Percentiles rank a stretch among this genome's conserved stretches.
These are phyloP conservation scores for Metschnikowia vanudenii DNA, from an alignment of 805 yeast species.

Conservation along the genomic window DNA sequence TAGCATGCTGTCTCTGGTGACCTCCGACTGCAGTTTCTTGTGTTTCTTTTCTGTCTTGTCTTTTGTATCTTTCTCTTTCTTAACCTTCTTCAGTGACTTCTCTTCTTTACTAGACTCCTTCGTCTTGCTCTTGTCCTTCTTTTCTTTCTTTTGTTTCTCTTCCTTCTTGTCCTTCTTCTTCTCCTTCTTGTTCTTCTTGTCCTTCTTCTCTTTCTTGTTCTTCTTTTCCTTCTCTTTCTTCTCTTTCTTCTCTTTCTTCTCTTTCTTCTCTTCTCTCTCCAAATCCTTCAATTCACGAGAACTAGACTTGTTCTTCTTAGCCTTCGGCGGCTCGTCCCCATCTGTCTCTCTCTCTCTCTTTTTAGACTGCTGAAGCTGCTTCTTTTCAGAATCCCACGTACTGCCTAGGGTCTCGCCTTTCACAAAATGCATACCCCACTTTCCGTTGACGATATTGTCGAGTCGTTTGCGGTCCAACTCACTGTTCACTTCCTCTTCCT, in stretches of 20 bases:
- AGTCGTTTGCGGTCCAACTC: constrained; percentile 68
- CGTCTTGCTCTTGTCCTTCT: constrained; percentile 12
- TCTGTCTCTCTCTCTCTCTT: constrained; percentile 23
- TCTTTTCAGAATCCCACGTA: constrained; percentile 70
- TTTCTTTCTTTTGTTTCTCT: constrained; percentile 18
- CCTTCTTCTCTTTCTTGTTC: constrained; percentile 23
- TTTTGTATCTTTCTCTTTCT: constrained; percentile 16
- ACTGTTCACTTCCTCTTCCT: constrained; percentile 60
- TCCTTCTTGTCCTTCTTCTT: constrained; percentile 21
- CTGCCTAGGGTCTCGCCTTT: constrained; percentile 80
- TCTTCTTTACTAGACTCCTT: constrained; percentile 12
- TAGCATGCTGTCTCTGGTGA: constrained; percentile 27
- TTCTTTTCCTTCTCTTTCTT: constrained; percentile 34
- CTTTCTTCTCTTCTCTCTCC: constrained; percentile 12
- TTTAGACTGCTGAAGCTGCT: constrained; percentile 20
- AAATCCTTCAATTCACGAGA: constrained; percentile 6
- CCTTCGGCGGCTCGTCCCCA: constrained; percentile 23
- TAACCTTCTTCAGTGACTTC: constrained; percentile 16
- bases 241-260: constrained; percentile 20
- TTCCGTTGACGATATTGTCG: constrained; percentile 74
- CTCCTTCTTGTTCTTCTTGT: constrained; percentile 19
- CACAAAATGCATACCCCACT: constrained; percentile 85
- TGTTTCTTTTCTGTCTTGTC: constrained; percentile 14
- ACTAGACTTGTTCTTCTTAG: constrained; percentile 3
- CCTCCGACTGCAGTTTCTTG: constrained; percentile 27